These are phyloP conservation scores for Silene vulgaris DNA, from an alignment of 179 eudicot species.

Conservation along the genomic window DNA sequence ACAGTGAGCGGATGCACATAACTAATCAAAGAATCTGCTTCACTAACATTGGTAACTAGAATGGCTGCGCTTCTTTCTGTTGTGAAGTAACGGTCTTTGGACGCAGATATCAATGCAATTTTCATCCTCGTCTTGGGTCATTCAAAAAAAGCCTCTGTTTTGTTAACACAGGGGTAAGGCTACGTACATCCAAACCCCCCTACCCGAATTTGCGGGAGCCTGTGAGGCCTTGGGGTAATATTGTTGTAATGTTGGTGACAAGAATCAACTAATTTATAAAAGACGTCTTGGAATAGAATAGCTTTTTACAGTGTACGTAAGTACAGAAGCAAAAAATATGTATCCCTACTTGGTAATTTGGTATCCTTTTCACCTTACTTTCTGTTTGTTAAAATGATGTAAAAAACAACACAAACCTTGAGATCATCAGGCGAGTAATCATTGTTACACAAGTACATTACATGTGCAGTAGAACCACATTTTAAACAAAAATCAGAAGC, in stretches of 20 bases:
- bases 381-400: neutral
- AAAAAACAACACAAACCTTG: slow-evolving; percentile 43
- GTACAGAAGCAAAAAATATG: neutral
- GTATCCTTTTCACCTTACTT: neutral
- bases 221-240: no score
- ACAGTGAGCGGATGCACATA: neutral
- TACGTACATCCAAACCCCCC: no score
- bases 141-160: no score
- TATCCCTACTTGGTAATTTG: neutral
- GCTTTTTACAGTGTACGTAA: neutral
- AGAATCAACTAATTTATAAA: neutral
- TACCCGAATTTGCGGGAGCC: no score
- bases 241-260: neutral
- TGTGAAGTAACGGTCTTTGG: no score
- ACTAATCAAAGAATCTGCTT: neutral
- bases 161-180: no score
- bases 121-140: no score
- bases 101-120: no score
- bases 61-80: no score
- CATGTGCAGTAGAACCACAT: slow-evolving; percentile 84
- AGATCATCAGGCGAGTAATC: slow-evolving; percentile 69
- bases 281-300: neutral
- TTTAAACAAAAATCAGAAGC: slow-evolving; percentile 60
- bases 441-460: slow-evolving; percentile 63
- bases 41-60: neutral